Base-by-base conservation (phyloP, 257 asterid species). In the Solanum chilense region DNA sequence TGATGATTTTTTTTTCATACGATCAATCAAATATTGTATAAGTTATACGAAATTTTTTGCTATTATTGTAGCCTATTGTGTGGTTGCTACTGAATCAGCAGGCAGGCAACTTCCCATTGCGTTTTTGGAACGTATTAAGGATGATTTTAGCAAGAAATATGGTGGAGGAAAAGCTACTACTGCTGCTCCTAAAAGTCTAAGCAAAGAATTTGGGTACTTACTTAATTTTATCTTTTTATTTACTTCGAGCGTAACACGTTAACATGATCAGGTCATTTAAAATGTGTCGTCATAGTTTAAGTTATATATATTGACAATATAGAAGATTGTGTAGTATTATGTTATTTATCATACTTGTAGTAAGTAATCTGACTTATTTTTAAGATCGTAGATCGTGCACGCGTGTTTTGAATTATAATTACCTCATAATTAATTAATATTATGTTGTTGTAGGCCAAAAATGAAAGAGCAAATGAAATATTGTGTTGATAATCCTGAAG, bases 401-500 rank as follows among this genome's bases (percentile, higher is more conserved):
- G 0, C 4, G 0, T 0, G 1, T 42, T 42, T 42, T 2, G 37
- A 0, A 52, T 39, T 39, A 39, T 39, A 7, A 1, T 15, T 52
- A 52, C 23, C 62, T 52, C 23, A 18, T 52, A 18, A 52, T 52
- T 52, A 18, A 52, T 56, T 56, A 45, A 78, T 25, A 9, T 13
- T 56, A 18, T 75, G 7, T 86, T 80, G 9, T 89, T 74, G 47
- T 87, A 93, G 95, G 89, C 91, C 94, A 74, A 91, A 91, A 87
- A 52, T 93, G 84, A 92, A 93, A 89, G 93, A 92, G 88, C 95
- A 93, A 77, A 91, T 93, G 93, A 88, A 90, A 76, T 92, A 91
- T 27, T 91, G 92, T 84, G 89, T 86, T 9, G 93, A 91, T 35
- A 90, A 93, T 87, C 93, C 95, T 4, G 93, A 93, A 88, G 95